Percentiles rank a stretch among this genome's conserved stretches.
Evolutionary conservation across 208 protist species (phyloP).

Genomic region (Trypanosoma platydactyli): DNA sequence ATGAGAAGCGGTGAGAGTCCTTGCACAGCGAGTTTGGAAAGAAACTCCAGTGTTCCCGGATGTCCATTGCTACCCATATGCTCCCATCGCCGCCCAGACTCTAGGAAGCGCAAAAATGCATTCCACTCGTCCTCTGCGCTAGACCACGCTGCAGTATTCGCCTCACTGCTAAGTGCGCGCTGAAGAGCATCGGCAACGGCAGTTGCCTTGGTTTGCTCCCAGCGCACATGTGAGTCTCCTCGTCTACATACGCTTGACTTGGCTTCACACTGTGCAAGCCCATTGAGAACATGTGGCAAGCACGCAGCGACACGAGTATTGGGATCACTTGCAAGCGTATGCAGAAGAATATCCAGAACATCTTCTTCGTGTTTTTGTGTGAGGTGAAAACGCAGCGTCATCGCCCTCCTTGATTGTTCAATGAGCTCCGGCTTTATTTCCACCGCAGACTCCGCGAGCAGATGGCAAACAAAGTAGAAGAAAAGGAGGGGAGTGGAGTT

Average conservation of each 20-base stretch:
- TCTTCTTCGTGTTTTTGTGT: slow-evolving; percentile 2
- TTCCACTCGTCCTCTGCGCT: slow-evolving; percentile 18
- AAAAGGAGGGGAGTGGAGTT: neutral
- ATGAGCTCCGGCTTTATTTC: neutral
- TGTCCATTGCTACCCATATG: neutral
- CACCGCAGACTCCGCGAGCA: neutral
- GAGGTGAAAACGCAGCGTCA: neutral
- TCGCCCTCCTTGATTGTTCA: neutral
- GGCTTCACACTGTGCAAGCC: neutral
- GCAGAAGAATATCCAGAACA: slow-evolving; percentile 15
- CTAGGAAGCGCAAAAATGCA: slow-evolving; percentile 6
- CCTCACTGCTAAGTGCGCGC: neutral
- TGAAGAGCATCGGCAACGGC: neutral
- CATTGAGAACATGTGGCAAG: slow-evolving; percentile 13
- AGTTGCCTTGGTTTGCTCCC: slow-evolving; percentile 1
- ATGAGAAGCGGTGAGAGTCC: slow-evolving; percentile 14
- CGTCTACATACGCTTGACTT: neutral
- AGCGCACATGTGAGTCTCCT: neutral
- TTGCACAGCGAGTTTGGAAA: neutral
- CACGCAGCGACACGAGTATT: neutral
- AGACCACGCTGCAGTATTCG: slow-evolving; percentile 5
- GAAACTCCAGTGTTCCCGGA: neutral
- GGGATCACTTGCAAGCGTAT: slow-evolving; percentile 12
- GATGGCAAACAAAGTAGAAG: neutral
- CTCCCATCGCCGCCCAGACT: neutral